Evolutionary conservation across 768 basidiomycete species (phyloP), one percentile per base, ranked within the genome.

Genomic region (Suillus luteus): DNA sequence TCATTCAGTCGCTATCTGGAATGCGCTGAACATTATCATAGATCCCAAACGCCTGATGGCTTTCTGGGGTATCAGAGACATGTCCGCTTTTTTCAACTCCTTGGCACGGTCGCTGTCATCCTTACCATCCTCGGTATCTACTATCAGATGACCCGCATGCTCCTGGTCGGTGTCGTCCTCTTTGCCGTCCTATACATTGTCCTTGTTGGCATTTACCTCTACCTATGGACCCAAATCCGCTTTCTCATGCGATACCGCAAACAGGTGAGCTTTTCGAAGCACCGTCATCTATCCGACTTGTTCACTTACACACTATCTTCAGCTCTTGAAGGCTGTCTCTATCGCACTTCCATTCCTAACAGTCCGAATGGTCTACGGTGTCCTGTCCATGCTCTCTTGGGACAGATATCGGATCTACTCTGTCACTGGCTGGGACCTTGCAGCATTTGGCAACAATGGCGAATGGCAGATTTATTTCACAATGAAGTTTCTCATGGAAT

Each of bases 321-420:
- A 90, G 89, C 78, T 91, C 11, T 80, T 90, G 43, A 66, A 69
- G 37, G 87, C 85, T 31, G 74, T 89, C 51, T 77, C 84, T 22
- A 35, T 75, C 55, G 86, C 85, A 11, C 75, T 90, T 17, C 87
- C 87, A 7, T 84, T 89, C 73, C 77, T 91, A 41, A 83, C 82
- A 27, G 82, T 85, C 40, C 74, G 74, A 12, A 62, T 69, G 19
- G 31, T 75, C 15, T 90, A 90, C 69, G 79, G 82, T 51, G 74
- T 90, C 41, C 79, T 90, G 48, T 79, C 83, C 33, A 31, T 31
- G 31, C 31, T 31, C 31, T 31, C 31, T 31, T 31, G 31, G 31
- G 31, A 31, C 31, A 31, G 31, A 3, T 31, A 31, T 31, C 31
- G 31, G 31, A 31, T 31, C 31, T 31, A 31, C 31, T 31, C 31